Conservation (phyloP, 169 alveolate species). For the Cryptosporidium viatorum region DNA sequence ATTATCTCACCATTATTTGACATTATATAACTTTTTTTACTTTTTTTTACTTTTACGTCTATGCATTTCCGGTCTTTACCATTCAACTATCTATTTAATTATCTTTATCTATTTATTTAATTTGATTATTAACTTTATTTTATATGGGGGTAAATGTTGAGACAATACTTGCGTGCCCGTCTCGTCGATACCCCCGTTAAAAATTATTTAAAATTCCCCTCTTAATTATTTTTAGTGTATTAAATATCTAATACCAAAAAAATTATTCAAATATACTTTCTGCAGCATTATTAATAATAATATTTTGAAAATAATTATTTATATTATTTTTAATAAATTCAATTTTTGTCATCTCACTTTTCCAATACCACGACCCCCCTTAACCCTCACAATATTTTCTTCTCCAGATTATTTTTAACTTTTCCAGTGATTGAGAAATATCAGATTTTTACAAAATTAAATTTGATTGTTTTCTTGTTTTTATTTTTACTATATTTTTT, state of each 20-base stretch:
- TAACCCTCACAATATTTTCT: background rate
- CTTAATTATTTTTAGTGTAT: background rate
- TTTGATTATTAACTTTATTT: background rate
- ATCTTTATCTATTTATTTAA: background rate
- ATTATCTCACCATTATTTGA: constrained; percentile 2
- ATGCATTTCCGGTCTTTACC: constrained; percentile 13
- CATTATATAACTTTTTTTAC: background rate
- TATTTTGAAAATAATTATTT: no score
- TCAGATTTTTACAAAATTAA: background rate
- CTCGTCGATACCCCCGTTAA: background rate
- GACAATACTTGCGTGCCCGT: background rate
- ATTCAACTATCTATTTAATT: constrained; percentile 2
- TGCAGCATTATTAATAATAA: background rate
- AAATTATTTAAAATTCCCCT: background rate
- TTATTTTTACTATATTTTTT: no score
- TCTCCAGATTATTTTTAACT: background rate
- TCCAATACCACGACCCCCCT: background rate
- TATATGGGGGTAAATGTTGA: constrained; percentile 16
- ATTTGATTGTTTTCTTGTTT: no score
- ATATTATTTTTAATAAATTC: no score
- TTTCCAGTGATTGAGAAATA: background rate
- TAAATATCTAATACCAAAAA: background rate
- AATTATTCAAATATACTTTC: no score
- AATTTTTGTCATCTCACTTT: background rate
- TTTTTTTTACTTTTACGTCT: background rate